These are phyloP conservation scores for Pleurozium schreberi DNA, from an alignment of 225 moss, liverwort and hornwort genomes.

Conservation along the genomic window DNA sequence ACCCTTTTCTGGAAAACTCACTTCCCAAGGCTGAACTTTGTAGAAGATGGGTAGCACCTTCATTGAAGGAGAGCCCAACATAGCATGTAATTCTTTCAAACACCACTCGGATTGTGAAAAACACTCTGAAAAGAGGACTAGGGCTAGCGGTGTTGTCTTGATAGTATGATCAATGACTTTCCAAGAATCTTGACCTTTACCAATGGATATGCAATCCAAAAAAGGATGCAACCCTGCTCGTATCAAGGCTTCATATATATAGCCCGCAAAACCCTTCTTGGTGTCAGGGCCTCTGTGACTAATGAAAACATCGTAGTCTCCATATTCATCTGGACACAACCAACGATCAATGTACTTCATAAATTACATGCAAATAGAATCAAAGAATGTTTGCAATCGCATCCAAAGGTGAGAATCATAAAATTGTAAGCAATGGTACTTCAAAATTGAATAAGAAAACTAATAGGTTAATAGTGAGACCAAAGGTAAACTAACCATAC, in stretches of 20 bases:
- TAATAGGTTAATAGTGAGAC: fast-evolving
- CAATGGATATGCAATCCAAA: background rate
- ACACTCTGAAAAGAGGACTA: background rate
- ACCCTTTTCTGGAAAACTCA: background rate
- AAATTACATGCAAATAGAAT: background rate
- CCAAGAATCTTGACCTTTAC: background rate
- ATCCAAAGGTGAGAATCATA: too few species aligned
- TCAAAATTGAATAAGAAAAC: too few species aligned
- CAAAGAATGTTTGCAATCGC: too few species aligned
- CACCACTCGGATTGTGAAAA: background rate
- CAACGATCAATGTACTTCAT: background rate
- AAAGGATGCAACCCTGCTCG: background rate
- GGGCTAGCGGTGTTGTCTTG: background rate
- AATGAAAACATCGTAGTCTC: background rate
- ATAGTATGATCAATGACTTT: background rate
- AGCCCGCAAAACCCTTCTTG: background rate
- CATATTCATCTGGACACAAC: background rate
- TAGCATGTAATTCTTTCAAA: background rate
- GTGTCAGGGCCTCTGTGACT: background rate
- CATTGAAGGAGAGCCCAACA: background rate
- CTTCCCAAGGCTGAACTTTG: background rate
- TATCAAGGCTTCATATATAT: background rate
- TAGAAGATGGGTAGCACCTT: background rate
- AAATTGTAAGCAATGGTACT: too few species aligned
- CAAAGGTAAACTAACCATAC: too few species aligned